Conservation (phyloP, 1,284 basidiomycete species). For the Pascua sp. region DNA sequence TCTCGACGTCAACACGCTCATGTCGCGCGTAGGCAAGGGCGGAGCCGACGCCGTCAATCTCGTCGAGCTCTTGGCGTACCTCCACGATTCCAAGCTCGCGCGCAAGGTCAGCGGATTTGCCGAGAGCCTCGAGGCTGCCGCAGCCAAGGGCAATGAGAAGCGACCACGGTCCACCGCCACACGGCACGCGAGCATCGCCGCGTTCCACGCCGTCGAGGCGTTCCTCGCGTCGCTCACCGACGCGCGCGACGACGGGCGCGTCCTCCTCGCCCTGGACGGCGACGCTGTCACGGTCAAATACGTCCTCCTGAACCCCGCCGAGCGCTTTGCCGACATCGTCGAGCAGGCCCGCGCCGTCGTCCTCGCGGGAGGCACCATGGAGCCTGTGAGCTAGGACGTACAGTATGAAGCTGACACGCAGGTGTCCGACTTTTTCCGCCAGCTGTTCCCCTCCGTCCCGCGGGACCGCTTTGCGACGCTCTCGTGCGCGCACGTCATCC, state of each 20-base stretch:
- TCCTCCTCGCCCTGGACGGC: constrained; percentile 45
- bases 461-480: constrained; percentile 67
- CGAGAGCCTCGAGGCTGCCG: constrained; percentile 56
- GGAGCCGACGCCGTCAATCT: constrained; percentile 69
- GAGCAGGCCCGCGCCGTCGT: constrained; percentile 76
- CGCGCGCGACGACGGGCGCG: constrained; percentile 67
- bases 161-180: constrained; percentile 8
- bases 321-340: constrained; percentile 77
- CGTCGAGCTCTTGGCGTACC: constrained; percentile 75
- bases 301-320: constrained; percentile 89
- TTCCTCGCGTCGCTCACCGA: constrained; percentile 80
- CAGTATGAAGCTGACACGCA: constrained; percentile 40
- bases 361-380: constrained; percentile 96
- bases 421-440: constrained; percentile 83
- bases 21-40: constrained; percentile 60
- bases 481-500: constrained; percentile 91
- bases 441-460: constrained; percentile 72
- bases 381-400: constrained; percentile 61
- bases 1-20: constrained; percentile 56
- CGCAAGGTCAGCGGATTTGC: constrained; percentile 71
- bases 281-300: constrained; percentile 65
- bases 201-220: constrained; percentile 77
- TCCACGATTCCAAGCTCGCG: constrained; percentile 78
- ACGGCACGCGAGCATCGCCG: constrained; percentile 58
- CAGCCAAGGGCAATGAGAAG: constrained; percentile 3